A percentile compares a stretch with the other conserved stretches of the same genome.
Evolutionary conservation across 345 rosid species (phyloP).

Genomic region (Populus pruinosa): DNA sequence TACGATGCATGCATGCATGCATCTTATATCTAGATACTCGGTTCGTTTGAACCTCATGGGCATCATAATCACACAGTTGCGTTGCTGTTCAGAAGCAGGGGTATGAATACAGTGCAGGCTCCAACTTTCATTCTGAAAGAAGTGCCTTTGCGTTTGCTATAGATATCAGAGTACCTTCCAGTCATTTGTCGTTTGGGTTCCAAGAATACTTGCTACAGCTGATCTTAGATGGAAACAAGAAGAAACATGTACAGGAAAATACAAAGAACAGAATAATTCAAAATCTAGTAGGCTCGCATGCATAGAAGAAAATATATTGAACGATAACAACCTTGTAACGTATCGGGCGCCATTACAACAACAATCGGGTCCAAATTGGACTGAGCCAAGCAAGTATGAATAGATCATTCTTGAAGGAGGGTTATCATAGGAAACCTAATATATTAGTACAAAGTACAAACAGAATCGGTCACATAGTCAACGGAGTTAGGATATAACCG

Average conservation of each 20-base stretch:
- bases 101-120: not conserved
- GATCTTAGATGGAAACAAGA: not conserved
- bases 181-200: not conserved
- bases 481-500: conserved; percentile 7
- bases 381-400: not conserved
- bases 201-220: too few relatives aligned
- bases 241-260: not conserved
- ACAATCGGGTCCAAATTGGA: not conserved
- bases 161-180: not conserved
- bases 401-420: not conserved
- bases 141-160: not conserved
- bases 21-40: not conserved
- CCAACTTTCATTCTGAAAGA: not conserved
- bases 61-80: not conserved
- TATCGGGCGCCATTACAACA: not conserved
- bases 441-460: conserved; percentile 12
- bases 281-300: not conserved
- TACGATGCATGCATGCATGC: not conserved
- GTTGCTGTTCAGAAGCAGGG: not conserved
- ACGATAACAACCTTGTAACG: not conserved
- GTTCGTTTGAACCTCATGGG: not conserved
- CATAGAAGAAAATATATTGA: not conserved
- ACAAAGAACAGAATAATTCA: not conserved
- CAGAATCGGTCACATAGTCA: conserved; percentile 1
- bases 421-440: not conserved